Evolutionary conservation across 306 rosid species (phyloP), one percentile per base, ranked within the genome.

Genomic region (Lathyrus aphaca): DNA sequence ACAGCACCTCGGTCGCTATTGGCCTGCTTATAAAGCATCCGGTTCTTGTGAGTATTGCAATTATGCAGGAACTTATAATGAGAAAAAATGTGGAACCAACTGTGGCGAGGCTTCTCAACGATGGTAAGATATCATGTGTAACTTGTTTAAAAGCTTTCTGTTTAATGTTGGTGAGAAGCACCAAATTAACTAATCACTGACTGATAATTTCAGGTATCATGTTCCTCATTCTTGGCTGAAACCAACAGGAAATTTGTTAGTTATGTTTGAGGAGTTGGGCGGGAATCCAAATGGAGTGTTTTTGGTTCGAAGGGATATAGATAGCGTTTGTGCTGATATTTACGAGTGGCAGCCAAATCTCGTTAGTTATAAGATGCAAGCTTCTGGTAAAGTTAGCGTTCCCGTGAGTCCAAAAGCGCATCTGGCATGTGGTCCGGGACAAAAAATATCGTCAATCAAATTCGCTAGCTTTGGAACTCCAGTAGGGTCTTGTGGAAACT

Each of bases 391-490:
- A 77, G 95, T 73, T 49, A 82, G 68, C 39, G 80, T 43, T 57
- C 92, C 97, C 38, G 60, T 86, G 80, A 80, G 89, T 71, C 92
- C 99, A 40, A 94, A 89, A 79, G 96, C 88, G 37, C 97, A 94
- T 77, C 82, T 94, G 75, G 72, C 87, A 40, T 94, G 99, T 63
- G 95, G 92, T 57, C 80, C 75, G 1, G 96, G 96, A 45, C 97
- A 94, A 81, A 89, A 86, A 60, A 91, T 94, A 42, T 81, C 99
- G 19, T 84, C 89, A 13, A 89, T 94, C 72, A 91, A 94, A 80
- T 94, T 94, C 43, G 97, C 99, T 66, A 94, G 99, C 91, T 94
- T 91, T 8, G 99, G 99, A 43, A 94, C 89, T 2, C 97, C 99
- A 0, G 88, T 81, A 73, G 99, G 99, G 7, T 68, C 77, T 38